Percentiles rank a stretch among this genome's conserved stretches.
These are phyloP conservation scores for Ceratobasidium sp. DNA, from an alignment of 1,284 basidiomycete species.

Conservation along the genomic window DNA sequence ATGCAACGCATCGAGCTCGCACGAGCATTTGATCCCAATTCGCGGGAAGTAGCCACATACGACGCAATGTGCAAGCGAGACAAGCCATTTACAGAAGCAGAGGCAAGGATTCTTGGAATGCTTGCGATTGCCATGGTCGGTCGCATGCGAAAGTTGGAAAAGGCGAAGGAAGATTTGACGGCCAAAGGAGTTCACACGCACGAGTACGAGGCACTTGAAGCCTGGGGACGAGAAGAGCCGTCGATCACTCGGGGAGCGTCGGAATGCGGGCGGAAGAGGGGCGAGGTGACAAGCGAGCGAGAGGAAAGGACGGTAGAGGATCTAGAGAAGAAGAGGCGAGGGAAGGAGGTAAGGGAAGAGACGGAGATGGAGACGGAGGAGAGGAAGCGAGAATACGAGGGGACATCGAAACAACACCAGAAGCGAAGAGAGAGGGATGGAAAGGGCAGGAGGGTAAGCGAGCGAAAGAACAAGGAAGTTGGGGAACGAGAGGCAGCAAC, in stretches of 20 bases:
- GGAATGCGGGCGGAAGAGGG: background rate
- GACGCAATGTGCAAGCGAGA: background rate
- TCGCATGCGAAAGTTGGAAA: no score
- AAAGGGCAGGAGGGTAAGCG: background rate
- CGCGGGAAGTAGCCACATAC: constrained; percentile 15
- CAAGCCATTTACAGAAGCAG: constrained; percentile 12
- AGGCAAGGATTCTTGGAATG: background rate
- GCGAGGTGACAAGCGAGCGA: background rate
- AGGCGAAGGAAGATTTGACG: no score
- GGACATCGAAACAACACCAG: no score
- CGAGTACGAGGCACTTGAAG: no score
- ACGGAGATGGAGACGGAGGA: background rate
- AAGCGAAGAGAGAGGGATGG: background rate
- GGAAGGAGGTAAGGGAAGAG: background rate
- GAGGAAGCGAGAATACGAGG: background rate
- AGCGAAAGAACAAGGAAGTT: background rate
- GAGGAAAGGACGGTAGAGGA: no score
- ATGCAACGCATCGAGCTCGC: constrained; percentile 23
- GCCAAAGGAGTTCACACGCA: no score
- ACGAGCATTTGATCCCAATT: background rate
- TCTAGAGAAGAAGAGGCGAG: background rate
- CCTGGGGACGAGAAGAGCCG: no score
- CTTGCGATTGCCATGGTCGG: no score
- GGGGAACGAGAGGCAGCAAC: background rate
- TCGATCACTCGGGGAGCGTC: background rate